Conservation (phyloP, 257 asterid genomes). For the Lavandula angustifolia region DNA sequence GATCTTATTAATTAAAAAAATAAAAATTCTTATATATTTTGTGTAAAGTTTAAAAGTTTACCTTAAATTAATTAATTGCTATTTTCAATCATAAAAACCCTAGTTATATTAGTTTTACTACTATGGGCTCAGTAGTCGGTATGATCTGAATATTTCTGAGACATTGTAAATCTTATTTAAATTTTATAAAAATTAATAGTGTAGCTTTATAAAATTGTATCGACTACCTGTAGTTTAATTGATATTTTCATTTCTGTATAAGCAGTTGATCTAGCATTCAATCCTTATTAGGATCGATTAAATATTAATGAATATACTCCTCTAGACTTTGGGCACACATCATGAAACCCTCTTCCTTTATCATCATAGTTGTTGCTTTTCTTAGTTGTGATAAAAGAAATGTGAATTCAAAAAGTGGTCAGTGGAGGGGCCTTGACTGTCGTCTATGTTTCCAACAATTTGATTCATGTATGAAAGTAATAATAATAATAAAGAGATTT, state of each 20-base stretch:
- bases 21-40: constrained; percentile 6
- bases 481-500: constrained; percentile 1
- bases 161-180: too few relatives aligned
- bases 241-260: too few relatives aligned
- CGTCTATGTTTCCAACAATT: constrained; percentile 28
- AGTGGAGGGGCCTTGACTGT: constrained; percentile 34
- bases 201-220: too few relatives aligned
- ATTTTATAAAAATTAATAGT: too few relatives aligned
- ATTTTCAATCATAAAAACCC: not conserved
- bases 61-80: not conserved
- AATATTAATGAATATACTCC: not conserved
- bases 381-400: constrained; percentile 23
- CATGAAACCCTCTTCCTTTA: constrained; percentile 19
- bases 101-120: not conserved
- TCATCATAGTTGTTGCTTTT: constrained; percentile 27
- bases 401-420: constrained; percentile 25
- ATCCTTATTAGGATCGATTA: too few relatives aligned
- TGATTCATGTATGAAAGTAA: constrained; percentile 9
- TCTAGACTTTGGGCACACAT: not conserved
- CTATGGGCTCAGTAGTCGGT: not conserved
- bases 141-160: too few relatives aligned
- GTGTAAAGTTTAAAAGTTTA: not conserved
- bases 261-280: too few relatives aligned
- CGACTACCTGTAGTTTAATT: too few relatives aligned
- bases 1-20: constrained; percentile 33